Evolutionary conservation across 768 basidiomycete genomes (phyloP), one percentile per base, ranked within the genome.

Genomic region (Serendipita sp.): DNA sequence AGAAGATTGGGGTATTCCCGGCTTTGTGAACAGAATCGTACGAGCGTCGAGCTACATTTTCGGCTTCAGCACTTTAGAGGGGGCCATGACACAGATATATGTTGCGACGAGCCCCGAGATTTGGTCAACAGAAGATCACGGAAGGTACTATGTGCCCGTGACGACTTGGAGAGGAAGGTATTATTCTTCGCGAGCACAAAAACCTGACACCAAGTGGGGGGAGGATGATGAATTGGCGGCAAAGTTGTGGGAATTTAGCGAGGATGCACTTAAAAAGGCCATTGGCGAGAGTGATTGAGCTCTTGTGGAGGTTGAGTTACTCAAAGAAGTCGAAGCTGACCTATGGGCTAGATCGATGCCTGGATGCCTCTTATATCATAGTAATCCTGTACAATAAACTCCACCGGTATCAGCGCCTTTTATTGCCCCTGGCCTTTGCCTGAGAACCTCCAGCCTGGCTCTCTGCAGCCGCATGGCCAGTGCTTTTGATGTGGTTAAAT

Each of bases 401-500:
- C 7, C 7, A n/a, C 48, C n/a, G 3, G 5, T 7, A 8, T 51
- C 48, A 18, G 48, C 48, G 48, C 41, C 41, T 41, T 51, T 51
- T 51, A n/a, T 32, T 32, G 5, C 48, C 48, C 30, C n/a, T 51
- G 5, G 8, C 48, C 48, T n/a, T 32, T 51, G n/a, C 8, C n/a
- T 32, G 48, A 5, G 48, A 51, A 51, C n/a, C n/a, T 32, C 48
- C 48, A 8, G 48, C 48, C n/a, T 32, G 18, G n/a, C n/a, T 32
- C 48, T 18, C n/a, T 51, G 68, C 66, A 35, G 65, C 54, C 13
- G 88, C 88, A 73, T 93, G 90, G 1, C 86, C 88, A 10, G 82
- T 79, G 32, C 82, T 79, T 28, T 78, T 80, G 67, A 93, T 80
- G 71, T 93, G 90, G 34, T 73, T 74, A 69, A 93, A 93, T 11